Percentiles rank a stretch among this genome's conserved stretches.
These are phyloP conservation scores for Niebla homalea DNA, from an alignment of 495 filamentous ascomycete species.

Conservation along the genomic window DNA sequence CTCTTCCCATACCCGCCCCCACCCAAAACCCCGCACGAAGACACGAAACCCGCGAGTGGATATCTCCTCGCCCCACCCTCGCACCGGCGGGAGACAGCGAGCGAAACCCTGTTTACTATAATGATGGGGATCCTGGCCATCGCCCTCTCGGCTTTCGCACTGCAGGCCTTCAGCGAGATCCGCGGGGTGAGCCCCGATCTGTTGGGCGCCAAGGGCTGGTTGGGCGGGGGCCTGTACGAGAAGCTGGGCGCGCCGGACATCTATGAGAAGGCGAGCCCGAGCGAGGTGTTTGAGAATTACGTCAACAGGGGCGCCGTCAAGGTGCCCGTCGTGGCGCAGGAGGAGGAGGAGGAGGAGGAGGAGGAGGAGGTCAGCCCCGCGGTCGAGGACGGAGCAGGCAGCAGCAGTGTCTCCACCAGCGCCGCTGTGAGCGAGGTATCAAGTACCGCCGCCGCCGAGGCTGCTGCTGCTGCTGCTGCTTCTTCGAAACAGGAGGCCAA, in stretches of 20 bases:
- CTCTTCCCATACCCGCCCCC: constrained; percentile 44
- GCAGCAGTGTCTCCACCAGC: no score
- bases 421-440: neutral
- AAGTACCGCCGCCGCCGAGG: no score
- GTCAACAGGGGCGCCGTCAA: neutral
- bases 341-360: neutral
- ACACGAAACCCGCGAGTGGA: constrained; percentile 23
- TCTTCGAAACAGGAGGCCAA: no score
- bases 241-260: constrained; percentile 22
- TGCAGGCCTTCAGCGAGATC: constrained; percentile 56
- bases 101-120: constrained; percentile 33
- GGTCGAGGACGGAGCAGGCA: neutral
- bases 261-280: constrained; percentile 9
- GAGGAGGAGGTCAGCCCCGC: no score
- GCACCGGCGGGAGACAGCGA: constrained; percentile 22
- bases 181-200: constrained; percentile 43
- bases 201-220: constrained; percentile 37
- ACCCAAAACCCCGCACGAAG: constrained; percentile 6
- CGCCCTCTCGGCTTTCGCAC: constrained; percentile 42
- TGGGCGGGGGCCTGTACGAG: constrained; percentile 25
- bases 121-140: constrained; percentile 38
- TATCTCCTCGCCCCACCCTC: constrained; percentile 54
- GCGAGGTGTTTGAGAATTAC: neutral
- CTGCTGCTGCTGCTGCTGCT: no score
- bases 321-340: neutral